phyloP scores from a whole-genome alignment of 805 yeast genomes.

The Pichia cephalocereana region DNA sequence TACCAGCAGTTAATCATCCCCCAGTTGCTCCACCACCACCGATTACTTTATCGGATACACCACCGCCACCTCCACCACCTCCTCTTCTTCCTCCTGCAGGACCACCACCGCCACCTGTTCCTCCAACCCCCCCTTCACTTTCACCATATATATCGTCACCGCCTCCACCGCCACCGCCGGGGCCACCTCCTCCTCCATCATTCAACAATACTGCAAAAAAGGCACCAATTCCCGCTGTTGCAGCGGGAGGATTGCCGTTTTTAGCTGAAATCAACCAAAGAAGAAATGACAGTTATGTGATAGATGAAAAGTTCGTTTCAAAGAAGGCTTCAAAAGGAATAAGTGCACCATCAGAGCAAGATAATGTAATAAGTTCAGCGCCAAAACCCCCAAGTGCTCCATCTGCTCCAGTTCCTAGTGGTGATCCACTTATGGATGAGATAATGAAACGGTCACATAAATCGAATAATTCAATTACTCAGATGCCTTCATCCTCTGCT shows the following conservation, averaged over 20 bases:
- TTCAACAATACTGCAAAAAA: not conserved
- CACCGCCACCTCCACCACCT: constrained; percentile 18
- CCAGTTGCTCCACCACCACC: constrained; percentile 3
- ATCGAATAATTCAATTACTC: not conserved
- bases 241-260: constrained; percentile 42
- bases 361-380: constrained; percentile 11
- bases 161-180: constrained; percentile 15
- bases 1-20: constrained; percentile 5
- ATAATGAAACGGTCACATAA: constrained; percentile 8
- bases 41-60: constrained; percentile 11
- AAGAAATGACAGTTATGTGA: constrained; percentile 41
- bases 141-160: constrained; percentile 13
- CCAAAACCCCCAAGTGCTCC: constrained; percentile 12
- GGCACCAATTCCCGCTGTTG: constrained; percentile 19
- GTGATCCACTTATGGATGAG: constrained; percentile 10
- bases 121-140: constrained; percentile 9
- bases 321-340: constrained; percentile 13
- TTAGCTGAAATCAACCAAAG: constrained; percentile 49
- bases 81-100: no score
- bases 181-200: constrained; percentile 8
- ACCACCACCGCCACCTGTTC: constrained; percentile 11
- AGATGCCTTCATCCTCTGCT: not conserved
- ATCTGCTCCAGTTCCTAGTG: constrained; percentile 16
- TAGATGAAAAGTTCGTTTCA: constrained; percentile 28
- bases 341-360: constrained; percentile 18